Evolutionary conservation across 306 rosid genomes (phyloP), one percentile per base, ranked within the genome.

Genomic region (Cucurbita pepo): DNA sequence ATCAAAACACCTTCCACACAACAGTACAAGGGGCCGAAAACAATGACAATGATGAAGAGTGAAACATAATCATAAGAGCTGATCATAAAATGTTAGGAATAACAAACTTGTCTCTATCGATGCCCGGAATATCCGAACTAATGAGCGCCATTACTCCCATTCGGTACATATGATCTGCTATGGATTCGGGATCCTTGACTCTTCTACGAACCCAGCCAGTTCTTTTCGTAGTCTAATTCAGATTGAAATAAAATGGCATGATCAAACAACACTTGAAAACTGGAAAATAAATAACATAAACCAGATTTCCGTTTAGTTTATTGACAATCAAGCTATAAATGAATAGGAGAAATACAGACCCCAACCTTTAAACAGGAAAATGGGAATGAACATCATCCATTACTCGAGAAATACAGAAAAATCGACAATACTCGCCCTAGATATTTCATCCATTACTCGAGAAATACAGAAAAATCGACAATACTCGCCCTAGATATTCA

Each of bases 111-210:
- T 93, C 87, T 25, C 91, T 77, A 57, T 94, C 88, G 19, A 94
- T 74, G 21, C 90, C 98, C 10, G 97, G 89, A 66, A 86, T 80
- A 83, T 90, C 97, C 12, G 90, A 58, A 56, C 91, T 82, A 85
- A 94, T 89, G 75, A 94, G 87, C 55, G 97, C 90, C 97, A 94
- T 89, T 73, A 90, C 21, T 40, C 95, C 79, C 98, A 89, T 94
- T 73, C 98, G 82, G 66, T 94, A 88, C 97, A 89, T 94, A 77
- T 94, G 98, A 89, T 90, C 97, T 4, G 96, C 97, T 56, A 90
- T 73, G 21, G 98, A 89, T 83, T 90, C 97, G 1, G 96, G 90
- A 81, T 85, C 82, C 83, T 83, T 65, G 0, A 87, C 84, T 8
- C 72, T 87, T 74, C 73, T 87, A 53, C 80, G 66, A 55, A 94